These are phyloP conservation scores for Kuraishia cidri DNA, from an alignment of 805 yeast species.

Conservation along the genomic window DNA sequence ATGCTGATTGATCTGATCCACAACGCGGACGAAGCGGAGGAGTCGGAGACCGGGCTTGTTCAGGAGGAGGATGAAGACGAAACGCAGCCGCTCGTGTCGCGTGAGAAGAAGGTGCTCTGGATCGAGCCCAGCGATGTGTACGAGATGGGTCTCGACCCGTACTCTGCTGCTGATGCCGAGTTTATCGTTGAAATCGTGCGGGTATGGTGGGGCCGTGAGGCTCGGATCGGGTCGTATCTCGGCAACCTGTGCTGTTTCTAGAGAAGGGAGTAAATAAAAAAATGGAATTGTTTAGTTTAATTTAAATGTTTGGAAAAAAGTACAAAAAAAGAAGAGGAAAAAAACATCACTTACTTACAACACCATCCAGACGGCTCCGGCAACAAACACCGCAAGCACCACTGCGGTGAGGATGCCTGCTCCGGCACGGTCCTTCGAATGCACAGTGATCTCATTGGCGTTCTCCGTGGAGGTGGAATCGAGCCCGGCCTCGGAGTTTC, in stretches of 20 bases:
- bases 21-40: conserved; percentile 13
- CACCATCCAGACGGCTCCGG: conserved; percentile 74
- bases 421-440: conserved; percentile 70
- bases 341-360: conserved; percentile 7
- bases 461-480: conserved; percentile 15
- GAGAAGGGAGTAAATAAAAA: not conserved
- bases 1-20: conserved; percentile 26
- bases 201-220: conserved; percentile 1
- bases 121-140: conserved; percentile 36
- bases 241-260: conserved; percentile 1
- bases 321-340: not conserved
- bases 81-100: conserved; percentile 5
- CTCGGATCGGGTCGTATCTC: conserved; percentile 1
- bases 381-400: conserved; percentile 49
- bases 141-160: conserved; percentile 55
- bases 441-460: conserved; percentile 34
- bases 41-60: conserved; percentile 4
- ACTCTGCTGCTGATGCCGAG: conserved; percentile 31
- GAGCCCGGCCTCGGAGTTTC: conserved; percentile 63
- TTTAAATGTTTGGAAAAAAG: not conserved
- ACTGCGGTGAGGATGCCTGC: conserved; percentile 84
- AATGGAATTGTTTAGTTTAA: too few relatives aligned
- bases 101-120: conserved; percentile 8
- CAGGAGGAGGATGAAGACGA: conserved; percentile 7
- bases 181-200: conserved; percentile 31